phyloP scores from a whole-genome alignment of 495 filamentous ascomycete species.

The Hyaloscypha hepaticicola region DNA sequence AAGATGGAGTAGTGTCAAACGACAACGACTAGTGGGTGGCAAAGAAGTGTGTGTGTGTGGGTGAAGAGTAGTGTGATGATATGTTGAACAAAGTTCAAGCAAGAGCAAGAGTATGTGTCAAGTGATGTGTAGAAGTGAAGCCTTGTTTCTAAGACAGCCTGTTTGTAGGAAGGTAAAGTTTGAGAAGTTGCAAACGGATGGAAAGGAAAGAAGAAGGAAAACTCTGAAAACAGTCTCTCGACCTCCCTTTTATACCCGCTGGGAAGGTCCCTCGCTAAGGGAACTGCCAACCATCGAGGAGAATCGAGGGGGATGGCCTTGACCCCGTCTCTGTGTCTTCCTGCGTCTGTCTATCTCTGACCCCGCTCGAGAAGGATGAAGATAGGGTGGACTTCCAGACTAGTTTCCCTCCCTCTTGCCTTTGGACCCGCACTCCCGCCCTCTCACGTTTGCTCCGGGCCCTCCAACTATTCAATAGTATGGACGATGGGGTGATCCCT shows the following conservation, averaged over 20 bases:
- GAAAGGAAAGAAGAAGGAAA: constrained; percentile 55
- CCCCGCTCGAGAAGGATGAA: constrained; percentile 47
- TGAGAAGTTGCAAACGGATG: constrained; percentile 41
- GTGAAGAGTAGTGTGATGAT: constrained; percentile 10
- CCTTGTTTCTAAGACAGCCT: constrained; percentile 28
- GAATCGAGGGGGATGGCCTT: constrained; percentile 35
- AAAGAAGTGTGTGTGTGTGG: constrained; percentile 14
- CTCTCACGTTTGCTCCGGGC: constrained; percentile 24
- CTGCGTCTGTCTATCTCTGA: constrained; percentile 38
- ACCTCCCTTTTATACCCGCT: constrained; percentile 65
- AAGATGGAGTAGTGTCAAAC: constrained; percentile 16
- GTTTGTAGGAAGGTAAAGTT: constrained; percentile 33
- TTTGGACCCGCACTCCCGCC: constrained; percentile 29
- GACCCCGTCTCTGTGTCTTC: constrained; percentile 38
- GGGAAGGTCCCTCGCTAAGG: constrained; percentile 44
- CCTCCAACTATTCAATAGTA: constrained; percentile 25
- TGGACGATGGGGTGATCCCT: constrained; percentile 39
- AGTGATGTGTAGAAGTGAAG: constrained; percentile 30
- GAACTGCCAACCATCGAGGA: constrained; percentile 34
- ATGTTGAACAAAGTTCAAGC: constrained; percentile 23
- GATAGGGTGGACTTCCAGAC: constrained; percentile 35
- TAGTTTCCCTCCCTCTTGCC: constrained; percentile 34
- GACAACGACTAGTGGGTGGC: constrained; percentile 11
- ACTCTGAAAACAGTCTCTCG: constrained; percentile 42
- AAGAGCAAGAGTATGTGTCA: constrained; percentile 20